Conservation (phyloP, 768 basidiomycete genomes). For the Amanita exitialis region DNA sequence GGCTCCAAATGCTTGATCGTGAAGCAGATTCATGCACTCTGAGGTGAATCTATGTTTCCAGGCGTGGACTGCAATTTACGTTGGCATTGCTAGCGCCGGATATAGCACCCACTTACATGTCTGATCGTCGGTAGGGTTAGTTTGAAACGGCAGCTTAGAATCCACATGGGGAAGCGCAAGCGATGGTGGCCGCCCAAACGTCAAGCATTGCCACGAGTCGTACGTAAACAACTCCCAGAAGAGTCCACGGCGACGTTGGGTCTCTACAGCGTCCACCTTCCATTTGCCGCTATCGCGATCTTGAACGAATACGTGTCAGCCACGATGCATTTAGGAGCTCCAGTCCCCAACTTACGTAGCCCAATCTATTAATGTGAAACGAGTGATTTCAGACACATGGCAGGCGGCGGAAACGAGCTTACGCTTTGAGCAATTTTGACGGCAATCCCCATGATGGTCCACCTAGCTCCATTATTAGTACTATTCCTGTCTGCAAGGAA, state of each 20-base stretch:
- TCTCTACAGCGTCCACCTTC: slow-evolving; percentile 50
- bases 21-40: slow-evolving; percentile 59
- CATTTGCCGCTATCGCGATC: slow-evolving; percentile 65
- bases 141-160: slow-evolving; percentile 46
- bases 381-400: slow-evolving; percentile 8
- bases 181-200: slow-evolving; percentile 61
- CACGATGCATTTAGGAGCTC: neutral
- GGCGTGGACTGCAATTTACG: slow-evolving; percentile 34
- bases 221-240: slow-evolving; percentile 60
- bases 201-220: slow-evolving; percentile 52
- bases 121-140: slow-evolving; percentile 42
- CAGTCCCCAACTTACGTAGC: slow-evolving; percentile 37
- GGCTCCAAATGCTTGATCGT: slow-evolving; percentile 65
- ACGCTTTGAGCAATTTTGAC: slow-evolving; percentile 66
- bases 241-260: slow-evolving; percentile 50
- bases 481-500: slow-evolving; percentile 64
- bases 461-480: slow-evolving; percentile 51
- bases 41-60: slow-evolving; percentile 66
- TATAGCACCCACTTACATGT: slow-evolving; percentile 35
- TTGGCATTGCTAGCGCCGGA: neutral
- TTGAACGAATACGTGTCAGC: slow-evolving; percentile 16
- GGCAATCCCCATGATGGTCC: slow-evolving; percentile 61
- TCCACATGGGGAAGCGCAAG: slow-evolving; percentile 61
- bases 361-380: slow-evolving; percentile 40
- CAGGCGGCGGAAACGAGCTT: slow-evolving; percentile 19